These are phyloP conservation scores for Caloboletus firmus DNA, from an alignment of 1,284 basidiomycete species.

Conservation along the genomic window DNA sequence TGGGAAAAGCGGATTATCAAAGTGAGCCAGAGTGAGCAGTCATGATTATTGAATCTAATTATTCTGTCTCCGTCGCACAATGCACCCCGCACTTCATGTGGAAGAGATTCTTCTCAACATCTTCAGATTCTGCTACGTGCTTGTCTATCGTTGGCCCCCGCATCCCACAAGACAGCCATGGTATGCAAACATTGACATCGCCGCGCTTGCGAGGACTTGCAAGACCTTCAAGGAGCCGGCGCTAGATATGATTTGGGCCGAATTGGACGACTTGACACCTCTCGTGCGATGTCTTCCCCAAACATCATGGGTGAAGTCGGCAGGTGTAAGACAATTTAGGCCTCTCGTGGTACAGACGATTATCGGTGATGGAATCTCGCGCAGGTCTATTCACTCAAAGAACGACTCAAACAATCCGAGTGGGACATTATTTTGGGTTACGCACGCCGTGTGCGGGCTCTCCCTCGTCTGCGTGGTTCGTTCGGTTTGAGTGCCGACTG, in stretches of 20 bases:
- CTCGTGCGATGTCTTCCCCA: slow-evolving; percentile 14
- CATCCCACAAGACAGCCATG: too few species aligned
- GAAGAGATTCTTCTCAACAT: slow-evolving; percentile 16
- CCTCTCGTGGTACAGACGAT: not conserved
- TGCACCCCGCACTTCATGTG: slow-evolving; percentile 13
- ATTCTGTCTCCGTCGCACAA: not conserved
- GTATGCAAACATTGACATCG: slow-evolving; percentile 1
- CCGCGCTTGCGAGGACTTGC: slow-evolving; percentile 12
- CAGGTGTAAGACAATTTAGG: not conserved
- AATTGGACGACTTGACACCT: slow-evolving; percentile 11
- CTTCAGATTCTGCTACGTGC: slow-evolving; percentile 1
- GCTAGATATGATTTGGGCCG: slow-evolving; percentile 12
- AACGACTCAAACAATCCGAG: not conserved
- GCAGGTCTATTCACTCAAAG: slow-evolving; percentile 1
- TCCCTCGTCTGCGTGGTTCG: not conserved
- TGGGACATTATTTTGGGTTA: slow-evolving; percentile 12
- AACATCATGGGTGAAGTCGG: not conserved
- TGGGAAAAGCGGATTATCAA: too few species aligned
- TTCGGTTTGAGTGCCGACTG: not conserved
- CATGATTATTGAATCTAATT: too few species aligned
- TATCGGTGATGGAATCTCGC: not conserved
- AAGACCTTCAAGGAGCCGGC: slow-evolving; percentile 18
- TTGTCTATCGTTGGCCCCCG: not conserved
- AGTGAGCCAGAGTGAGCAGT: too few species aligned
- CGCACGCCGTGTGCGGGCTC: slow-evolving; percentile 3